phyloP scores from a whole-genome alignment of 257 asterid species.

The Solanum piurae region DNA sequence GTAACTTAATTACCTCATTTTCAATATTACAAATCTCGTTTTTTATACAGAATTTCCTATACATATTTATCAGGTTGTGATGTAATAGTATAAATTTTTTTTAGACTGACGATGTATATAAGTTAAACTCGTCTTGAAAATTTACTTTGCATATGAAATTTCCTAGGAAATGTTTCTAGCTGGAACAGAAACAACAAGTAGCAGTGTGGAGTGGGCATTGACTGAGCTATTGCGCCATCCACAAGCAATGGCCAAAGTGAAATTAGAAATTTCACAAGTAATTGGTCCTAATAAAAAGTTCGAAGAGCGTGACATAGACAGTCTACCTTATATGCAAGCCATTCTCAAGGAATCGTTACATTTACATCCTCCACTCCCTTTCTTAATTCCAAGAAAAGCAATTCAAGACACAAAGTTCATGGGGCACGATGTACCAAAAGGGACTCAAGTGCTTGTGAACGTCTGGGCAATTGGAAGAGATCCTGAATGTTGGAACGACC shows the following conservation, averaged over 20 bases:
- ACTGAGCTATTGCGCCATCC: conserved; percentile 34
- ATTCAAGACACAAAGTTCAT: conserved; percentile 20
- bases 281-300: conserved; percentile 20
- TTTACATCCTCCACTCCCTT: conserved; percentile 37
- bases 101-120: neutral
- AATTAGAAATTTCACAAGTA: conserved; percentile 23
- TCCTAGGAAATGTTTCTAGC: conserved; percentile 23
- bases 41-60: neutral
- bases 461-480: neutral
- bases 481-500: neutral
- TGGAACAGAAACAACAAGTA: conserved; percentile 36
- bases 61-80: neutral
- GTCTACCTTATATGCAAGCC: conserved; percentile 31
- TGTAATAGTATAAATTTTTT: neutral
- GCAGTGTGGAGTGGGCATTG: conserved; percentile 37
- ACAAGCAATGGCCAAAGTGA: conserved; percentile 10
- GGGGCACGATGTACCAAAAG: conserved; percentile 27
- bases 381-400: conserved; percentile 32
- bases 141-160: neutral
- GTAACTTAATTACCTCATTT: neutral
- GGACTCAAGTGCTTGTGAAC: conserved; percentile 19
- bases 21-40: neutral
- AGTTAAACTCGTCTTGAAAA: neutral
- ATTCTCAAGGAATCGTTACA: conserved; percentile 45
- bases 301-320: conserved; percentile 24